Evolutionary conservation across 2,329 filamentous ascomycete species (phyloP).

Genomic region (Aspergillus tubingensis): DNA sequence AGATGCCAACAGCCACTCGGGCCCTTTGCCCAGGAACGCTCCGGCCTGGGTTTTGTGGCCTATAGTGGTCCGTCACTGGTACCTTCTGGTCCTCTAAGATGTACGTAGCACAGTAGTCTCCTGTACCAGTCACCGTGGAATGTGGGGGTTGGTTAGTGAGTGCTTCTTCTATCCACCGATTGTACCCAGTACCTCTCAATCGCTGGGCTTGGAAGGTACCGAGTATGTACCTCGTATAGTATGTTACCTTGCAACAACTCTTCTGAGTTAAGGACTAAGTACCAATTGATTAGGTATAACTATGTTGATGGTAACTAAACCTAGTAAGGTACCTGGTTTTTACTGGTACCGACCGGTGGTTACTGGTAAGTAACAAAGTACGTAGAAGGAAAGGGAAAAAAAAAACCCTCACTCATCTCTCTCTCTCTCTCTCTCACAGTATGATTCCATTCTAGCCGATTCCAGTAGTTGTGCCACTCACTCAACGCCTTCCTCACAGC

Average conservation of each 20-base stretch:
- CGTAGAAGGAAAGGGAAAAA: not conserved
- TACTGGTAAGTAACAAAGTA: not conserved
- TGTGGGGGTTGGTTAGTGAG: slow-evolving; percentile 8
- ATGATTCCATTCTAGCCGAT: too few relatives aligned
- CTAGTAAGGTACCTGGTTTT: not conserved
- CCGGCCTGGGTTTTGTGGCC: slow-evolving; percentile 12
- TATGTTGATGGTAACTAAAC: too few relatives aligned
- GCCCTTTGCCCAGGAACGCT: slow-evolving; percentile 23
- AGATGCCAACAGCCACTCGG: slow-evolving; percentile 18
- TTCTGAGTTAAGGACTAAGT: too few relatives aligned
- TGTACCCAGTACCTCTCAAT: not conserved
- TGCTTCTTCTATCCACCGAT: not conserved
- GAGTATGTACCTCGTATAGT: not conserved
- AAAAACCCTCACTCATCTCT: not conserved
- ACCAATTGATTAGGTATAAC: too few relatives aligned
- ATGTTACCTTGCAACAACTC: not conserved
- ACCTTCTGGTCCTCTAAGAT: slow-evolving; percentile 12
- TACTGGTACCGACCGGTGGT: too few relatives aligned
- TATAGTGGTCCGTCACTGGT: slow-evolving; percentile 10
- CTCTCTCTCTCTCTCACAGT: not conserved
- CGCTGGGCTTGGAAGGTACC: not conserved
- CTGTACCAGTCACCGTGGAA: slow-evolving; percentile 11
- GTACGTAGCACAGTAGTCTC: slow-evolving; percentile 6
- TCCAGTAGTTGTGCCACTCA: not conserved
- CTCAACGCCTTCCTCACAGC: not conserved